Conservation (phyloP, 1,284 basidiomycete genomes). For the Ganoderma sinense region DNA sequence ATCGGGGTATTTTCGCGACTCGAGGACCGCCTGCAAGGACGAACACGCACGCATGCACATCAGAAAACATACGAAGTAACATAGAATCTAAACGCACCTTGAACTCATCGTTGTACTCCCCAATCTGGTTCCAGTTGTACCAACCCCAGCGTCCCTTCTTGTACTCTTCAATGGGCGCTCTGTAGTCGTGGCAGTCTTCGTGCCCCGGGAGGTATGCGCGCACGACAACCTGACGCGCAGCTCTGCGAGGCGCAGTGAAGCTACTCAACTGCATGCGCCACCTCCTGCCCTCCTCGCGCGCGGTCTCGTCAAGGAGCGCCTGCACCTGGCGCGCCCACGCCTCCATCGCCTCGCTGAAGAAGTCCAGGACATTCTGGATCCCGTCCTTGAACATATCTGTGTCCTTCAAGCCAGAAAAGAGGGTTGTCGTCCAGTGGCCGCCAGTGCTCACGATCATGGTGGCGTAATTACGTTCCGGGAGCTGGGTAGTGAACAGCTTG, state of each 20-base stretch:
- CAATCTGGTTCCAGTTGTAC: constrained; percentile 72
- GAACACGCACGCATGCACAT: neutral
- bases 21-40: constrained; percentile 41
- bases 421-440: constrained; percentile 71
- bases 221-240: constrained; percentile 56
- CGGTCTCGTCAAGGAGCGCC: constrained; percentile 40
- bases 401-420: constrained; percentile 57
- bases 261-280: constrained; percentile 29
- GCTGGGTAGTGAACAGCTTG: constrained; percentile 51
- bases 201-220: constrained; percentile 71
- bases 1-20: constrained; percentile 51
- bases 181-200: constrained; percentile 61
- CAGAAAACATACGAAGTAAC: neutral
- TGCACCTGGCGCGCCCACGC: constrained; percentile 62
- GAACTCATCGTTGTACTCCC: constrained; percentile 61
- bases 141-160: constrained; percentile 52
- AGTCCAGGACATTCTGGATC: constrained; percentile 56
- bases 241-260: neutral
- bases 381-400: constrained; percentile 48
- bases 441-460: constrained; percentile 68
- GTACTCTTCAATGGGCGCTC: constrained; percentile 52
- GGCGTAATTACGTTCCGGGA: constrained; percentile 59
- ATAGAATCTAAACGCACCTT: constrained; percentile 46
- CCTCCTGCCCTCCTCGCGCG: constrained; percentile 12
- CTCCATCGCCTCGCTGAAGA: constrained; percentile 62